Conservation (phyloP, 768 basidiomycete species). For the Suillus bovinus region DNA sequence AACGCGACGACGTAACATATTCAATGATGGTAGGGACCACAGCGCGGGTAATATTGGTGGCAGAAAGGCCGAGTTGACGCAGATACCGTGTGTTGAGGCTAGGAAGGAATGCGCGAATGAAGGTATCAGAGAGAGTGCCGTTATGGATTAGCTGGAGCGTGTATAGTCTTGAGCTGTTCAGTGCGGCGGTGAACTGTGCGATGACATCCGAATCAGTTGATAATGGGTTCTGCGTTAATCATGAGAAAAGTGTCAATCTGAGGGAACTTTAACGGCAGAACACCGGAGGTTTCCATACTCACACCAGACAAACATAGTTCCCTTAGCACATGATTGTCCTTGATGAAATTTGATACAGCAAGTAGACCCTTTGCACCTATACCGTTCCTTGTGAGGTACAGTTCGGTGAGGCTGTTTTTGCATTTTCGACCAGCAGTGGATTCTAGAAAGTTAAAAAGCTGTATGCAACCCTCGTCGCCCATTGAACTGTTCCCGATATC, state of each 20-base stretch:
- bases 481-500: conserved; percentile 57
- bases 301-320: conserved; percentile 62
- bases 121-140: conserved; percentile 48
- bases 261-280: conserved; percentile 3
- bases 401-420: conserved; percentile 44
- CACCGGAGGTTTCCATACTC: conserved; percentile 22
- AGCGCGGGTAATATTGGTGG: conserved; percentile 44
- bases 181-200: conserved; percentile 42
- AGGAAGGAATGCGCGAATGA: conserved; percentile 51
- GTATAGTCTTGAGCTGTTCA: conserved; percentile 56
- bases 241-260: conserved; percentile 18
- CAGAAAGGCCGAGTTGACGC: conserved; percentile 56
- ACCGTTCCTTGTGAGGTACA: conserved; percentile 56
- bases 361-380: conserved; percentile 57
- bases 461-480: conserved; percentile 55
- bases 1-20: conserved; percentile 53
- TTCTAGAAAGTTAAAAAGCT: conserved; percentile 53
- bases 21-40: conserved; percentile 43
- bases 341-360: conserved; percentile 54
- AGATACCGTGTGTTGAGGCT: conserved; percentile 48
- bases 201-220: conserved; percentile 38
- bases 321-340: conserved; percentile 44
- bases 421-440: conserved; percentile 49
- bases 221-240: conserved; percentile 40
- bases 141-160: conserved; percentile 54